phyloP scores from a whole-genome alignment of 1,139 yeast species.

The Candida buenavistaensis region DNA sequence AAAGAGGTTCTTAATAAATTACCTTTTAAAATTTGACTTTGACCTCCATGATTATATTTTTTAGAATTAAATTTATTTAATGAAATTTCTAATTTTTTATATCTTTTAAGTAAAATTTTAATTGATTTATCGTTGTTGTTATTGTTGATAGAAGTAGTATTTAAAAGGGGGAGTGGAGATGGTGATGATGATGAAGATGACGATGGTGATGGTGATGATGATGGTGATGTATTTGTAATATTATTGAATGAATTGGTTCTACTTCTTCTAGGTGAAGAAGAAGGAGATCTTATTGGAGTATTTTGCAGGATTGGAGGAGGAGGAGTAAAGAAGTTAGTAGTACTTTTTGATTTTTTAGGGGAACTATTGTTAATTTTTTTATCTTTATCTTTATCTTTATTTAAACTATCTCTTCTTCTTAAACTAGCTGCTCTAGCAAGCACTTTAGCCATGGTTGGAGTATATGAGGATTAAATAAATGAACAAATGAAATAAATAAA shows the following conservation, averaged over 20 bases:
- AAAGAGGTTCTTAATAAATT: conserved; percentile 66
- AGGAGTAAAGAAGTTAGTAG: conserved; percentile 1
- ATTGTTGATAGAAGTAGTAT: no score
- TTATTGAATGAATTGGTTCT: neutral
- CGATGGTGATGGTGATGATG: conserved; percentile 4
- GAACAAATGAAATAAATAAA: no score
- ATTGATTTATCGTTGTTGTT: conserved; percentile 25
- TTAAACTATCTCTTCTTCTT: conserved; percentile 13
- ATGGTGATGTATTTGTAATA: conserved; percentile 10
- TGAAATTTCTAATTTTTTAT: conserved; percentile 46
- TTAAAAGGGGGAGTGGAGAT: no score
- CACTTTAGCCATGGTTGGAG: conserved; percentile 21
- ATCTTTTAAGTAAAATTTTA: conserved; percentile 34
- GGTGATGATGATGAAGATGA: conserved; percentile 6
- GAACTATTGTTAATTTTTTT: no score
- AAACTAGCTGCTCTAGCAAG: conserved; percentile 18
- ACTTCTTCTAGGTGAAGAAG: conserved; percentile 7
- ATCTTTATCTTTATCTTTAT: no score
- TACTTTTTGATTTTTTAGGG: no score
- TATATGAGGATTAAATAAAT: no score
- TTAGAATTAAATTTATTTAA: conserved; percentile 51
- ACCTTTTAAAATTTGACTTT: conserved; percentile 52
- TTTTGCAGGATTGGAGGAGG: conserved; percentile 16
- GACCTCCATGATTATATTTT: conserved; percentile 23
- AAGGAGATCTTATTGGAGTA: conserved; percentile 5